These are phyloP conservation scores for Umbilicus rupestris DNA, from an alignment of 164 flowering plant genomes.

Conservation along the genomic window DNA sequence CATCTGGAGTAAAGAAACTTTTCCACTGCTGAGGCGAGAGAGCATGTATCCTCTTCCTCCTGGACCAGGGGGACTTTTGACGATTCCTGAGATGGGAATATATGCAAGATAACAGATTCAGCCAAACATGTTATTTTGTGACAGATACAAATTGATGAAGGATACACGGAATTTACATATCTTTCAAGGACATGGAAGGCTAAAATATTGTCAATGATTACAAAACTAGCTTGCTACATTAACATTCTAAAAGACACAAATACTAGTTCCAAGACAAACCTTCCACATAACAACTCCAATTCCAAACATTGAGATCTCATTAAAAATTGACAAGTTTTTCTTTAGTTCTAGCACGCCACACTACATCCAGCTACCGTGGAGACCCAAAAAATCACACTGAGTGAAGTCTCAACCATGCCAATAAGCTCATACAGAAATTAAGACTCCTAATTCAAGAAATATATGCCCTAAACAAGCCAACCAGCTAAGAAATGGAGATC, in stretches of 20 bases:
- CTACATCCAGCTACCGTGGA: not conserved
- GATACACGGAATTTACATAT: not conserved
- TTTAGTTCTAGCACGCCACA: not conserved
- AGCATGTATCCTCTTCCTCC: conserved; percentile 58
- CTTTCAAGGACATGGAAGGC: not conserved
- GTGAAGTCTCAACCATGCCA: not conserved
- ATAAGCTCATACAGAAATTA: not conserved
- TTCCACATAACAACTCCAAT: not conserved
- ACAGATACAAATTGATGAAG: not conserved
- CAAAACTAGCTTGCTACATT: not conserved
- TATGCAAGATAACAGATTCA: not conserved
- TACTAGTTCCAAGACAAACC: not conserved
- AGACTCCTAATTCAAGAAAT: not conserved
- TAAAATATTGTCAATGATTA: not conserved
- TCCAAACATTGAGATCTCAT: not conserved
- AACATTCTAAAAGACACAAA: not conserved
- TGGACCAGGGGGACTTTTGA: conserved; percentile 88
- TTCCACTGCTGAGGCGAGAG: conserved; percentile 61
- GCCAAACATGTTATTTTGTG: not conserved
- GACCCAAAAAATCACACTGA: not conserved
- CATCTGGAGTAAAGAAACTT: conserved; percentile 51
- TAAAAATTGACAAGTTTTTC: not conserved
- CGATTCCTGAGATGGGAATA: conserved; percentile 33
- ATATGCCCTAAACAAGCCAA: not conserved
- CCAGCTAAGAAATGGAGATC: not conserved